These are phyloP conservation scores for Eucalyptus marginata DNA, from an alignment of 345 rosid genomes.

Conservation along the genomic window DNA sequence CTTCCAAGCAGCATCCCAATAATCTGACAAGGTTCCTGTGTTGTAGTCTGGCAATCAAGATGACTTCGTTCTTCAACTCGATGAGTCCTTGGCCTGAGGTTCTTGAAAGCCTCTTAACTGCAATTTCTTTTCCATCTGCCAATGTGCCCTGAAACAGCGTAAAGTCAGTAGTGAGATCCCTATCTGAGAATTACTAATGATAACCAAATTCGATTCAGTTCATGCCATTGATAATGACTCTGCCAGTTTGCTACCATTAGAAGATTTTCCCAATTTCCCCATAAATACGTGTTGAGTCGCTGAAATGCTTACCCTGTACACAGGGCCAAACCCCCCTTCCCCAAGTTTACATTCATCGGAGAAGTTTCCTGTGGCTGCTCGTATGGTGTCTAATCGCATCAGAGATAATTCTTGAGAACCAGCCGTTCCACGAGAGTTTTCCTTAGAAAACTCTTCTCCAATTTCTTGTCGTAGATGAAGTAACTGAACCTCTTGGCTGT, in stretches of 20 bases:
- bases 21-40: constrained; percentile 7
- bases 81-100: constrained; percentile 6
- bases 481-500: too few species aligned
- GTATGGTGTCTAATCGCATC: too few species aligned
- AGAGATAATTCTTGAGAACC: too few species aligned
- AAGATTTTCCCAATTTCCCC: background rate
- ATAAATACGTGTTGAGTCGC: background rate
- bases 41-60: constrained; percentile 3
- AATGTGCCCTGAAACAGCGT: background rate
- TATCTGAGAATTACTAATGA: background rate
- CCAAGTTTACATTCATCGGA: too few species aligned
- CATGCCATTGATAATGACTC: background rate
- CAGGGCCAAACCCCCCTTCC: constrained; percentile 25
- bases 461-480: too few species aligned
- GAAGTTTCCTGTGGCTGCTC: too few species aligned
- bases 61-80: constrained; percentile 6
- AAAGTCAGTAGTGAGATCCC: background rate
- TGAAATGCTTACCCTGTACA: background rate
- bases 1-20: constrained; percentile 2
- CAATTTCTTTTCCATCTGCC: constrained; percentile 1
- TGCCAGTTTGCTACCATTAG: background rate
- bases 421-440: too few species aligned
- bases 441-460: too few species aligned
- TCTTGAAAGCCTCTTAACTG: constrained; percentile 12
- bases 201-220: background rate